Base-by-base conservation (phyloP, 208 protist genomes). In the Trypanosomatidae sp. region DNA sequence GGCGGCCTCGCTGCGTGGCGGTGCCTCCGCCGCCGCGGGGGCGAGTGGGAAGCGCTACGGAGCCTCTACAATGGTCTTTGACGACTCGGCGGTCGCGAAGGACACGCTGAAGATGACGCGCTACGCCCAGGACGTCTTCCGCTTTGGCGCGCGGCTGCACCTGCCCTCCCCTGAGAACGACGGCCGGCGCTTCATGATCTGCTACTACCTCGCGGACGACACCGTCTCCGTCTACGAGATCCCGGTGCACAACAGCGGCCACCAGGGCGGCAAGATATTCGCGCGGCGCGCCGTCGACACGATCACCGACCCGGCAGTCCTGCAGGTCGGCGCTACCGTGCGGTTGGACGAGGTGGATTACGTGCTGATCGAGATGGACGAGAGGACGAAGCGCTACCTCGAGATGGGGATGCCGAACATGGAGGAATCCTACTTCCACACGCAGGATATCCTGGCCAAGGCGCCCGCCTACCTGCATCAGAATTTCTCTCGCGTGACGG, bases 181-280 rank as follows among this genome's bases (percentile, higher is more conserved):
- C 30, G 89, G 84, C 25, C 77, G 96, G 44, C 53, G 62, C 22
- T 98, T 98, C 72, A 79, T 98, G 46, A 70, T 98, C 30, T 90
- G 90, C 76, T 98, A 96, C 82, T 99, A 98, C 80, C 91, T 99
- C 3, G 90, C 93, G 12, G 98, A 99, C 75, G 97, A 98, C 80
- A 98, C 98, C 43, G 87, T 99, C 17, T 90, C 91, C 25, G 83
- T 99, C 10, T 90, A 87, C 73, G 98, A 99, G 85, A 53, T 95
- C 41, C 68, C 77, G 25, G 76, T 95, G 33, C 69, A 84, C 49
- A 99, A 99, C 83, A 95, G 84, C 74, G 98, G 98, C 28, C 93
- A 99, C 71, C 80, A 89, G 10, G 97, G 98, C 50, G 98, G 98
- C 33, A 93, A 89, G 73, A 91, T 91, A 76, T 89, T 94, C 79